These are phyloP conservation scores for Mycena amicta DNA, from an alignment of 768 basidiomycete species.

Conservation along the genomic window DNA sequence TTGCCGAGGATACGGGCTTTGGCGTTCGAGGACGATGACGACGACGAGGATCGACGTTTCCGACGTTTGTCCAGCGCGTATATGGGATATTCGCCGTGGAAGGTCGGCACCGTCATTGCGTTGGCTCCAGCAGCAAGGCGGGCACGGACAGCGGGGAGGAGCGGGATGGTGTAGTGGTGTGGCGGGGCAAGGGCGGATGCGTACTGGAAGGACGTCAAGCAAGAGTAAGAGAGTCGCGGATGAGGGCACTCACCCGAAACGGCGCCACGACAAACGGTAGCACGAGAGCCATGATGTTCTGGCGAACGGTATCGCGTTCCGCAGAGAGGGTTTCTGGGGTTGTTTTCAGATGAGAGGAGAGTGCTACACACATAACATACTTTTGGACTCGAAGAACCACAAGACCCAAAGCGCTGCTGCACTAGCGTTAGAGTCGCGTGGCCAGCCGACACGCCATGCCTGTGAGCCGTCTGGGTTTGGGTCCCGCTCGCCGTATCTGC, in stretches of 20 bases:
- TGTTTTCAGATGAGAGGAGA: too few relatives aligned
- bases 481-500: constrained; percentile 2
- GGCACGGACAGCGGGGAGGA: constrained; percentile 3
- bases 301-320: constrained; percentile 9
- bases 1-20: too few relatives aligned
- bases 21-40: neutral
- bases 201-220: constrained; percentile 8
- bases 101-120: constrained; percentile 11
- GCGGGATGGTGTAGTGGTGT: constrained; percentile 20
- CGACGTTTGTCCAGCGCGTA: constrained; percentile 7
- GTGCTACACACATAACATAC: too few relatives aligned
- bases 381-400: constrained; percentile 13
- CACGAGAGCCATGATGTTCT: constrained; percentile 8
- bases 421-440: neutral
- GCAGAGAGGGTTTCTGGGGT: constrained; percentile 12
- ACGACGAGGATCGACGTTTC: neutral
- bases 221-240: too few relatives aligned
- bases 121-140: neutral
- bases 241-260: constrained; percentile 17
- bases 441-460: constrained; percentile 17
- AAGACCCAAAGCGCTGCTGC: constrained; percentile 14
- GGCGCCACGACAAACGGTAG: constrained; percentile 11
- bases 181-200: constrained; percentile 16
- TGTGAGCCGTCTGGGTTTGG: neutral
- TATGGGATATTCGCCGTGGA: constrained; percentile 11